These are phyloP conservation scores for Phytophthora palmivora DNA, from an alignment of 352 stramenopile genomes.

Conservation along the genomic window DNA sequence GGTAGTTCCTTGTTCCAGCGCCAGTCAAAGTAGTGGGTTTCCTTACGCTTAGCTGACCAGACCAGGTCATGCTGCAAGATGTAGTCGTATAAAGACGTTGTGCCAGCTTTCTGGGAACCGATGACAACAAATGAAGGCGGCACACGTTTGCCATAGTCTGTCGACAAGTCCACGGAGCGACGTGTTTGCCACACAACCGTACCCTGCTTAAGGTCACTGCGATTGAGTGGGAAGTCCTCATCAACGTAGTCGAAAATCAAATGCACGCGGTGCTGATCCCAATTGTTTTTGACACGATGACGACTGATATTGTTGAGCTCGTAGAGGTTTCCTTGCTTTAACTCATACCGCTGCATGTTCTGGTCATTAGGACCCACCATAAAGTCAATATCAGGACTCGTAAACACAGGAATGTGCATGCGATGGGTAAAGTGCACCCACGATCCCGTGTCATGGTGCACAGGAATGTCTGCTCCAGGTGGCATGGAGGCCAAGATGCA, in stretches of 20 bases:
- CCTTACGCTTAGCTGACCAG: constrained; percentile 89
- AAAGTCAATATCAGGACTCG: constrained; percentile 80
- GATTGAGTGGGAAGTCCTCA: constrained; percentile 61
- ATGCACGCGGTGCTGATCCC: constrained; percentile 92
- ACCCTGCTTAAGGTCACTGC: constrained; percentile 82
- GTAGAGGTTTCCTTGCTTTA: constrained; percentile 95
- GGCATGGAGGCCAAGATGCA: constrained; percentile 97
- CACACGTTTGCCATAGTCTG: constrained; percentile 73
- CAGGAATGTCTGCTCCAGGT: constrained; percentile 94
- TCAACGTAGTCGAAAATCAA: constrained; percentile 99
- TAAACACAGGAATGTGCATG: constrained; percentile 97
- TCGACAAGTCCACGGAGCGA: constrained; percentile 93
- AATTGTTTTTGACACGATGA: constrained; percentile 95
- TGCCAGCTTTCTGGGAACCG: constrained; percentile 96
- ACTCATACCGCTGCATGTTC: constrained; percentile 90
- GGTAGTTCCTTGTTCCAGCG: constrained; percentile 91
- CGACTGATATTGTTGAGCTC: constrained; percentile 99
- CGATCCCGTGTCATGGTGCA: constrained; percentile 97
- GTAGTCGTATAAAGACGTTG: constrained; percentile 98
- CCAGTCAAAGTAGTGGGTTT: constrained; percentile 99
- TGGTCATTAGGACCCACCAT: constrained; percentile 85
- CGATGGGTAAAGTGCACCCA: constrained; percentile 97
- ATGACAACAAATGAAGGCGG: constrained; percentile 96
- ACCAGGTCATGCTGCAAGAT: constrained; percentile 97
- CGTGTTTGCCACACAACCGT: constrained; percentile 96